These are phyloP conservation scores for Vigna unguiculata DNA, from an alignment of 306 rosid species.

Conservation along the genomic window DNA sequence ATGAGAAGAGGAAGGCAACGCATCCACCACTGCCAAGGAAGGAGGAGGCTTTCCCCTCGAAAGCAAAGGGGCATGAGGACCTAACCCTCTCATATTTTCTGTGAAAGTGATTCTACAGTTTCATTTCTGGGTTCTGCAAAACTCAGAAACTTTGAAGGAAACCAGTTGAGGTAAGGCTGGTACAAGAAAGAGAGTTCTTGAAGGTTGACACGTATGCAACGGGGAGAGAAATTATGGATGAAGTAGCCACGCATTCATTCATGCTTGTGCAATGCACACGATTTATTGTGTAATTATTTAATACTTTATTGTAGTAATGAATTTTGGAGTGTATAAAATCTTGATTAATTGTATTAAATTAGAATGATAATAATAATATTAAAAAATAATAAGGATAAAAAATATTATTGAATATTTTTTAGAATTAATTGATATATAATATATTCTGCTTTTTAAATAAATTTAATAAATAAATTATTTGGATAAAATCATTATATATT, in stretches of 20 bases:
- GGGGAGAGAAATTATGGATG: neutral
- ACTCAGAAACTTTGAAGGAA: conserved; percentile 23
- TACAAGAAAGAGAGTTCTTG: conserved; percentile 26
- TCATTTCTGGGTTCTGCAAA: conserved; percentile 52
- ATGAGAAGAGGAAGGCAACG: conserved; percentile 61
- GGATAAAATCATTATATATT: too few species aligned
- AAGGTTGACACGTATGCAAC: conserved; percentile 60
- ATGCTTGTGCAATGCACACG: neutral
- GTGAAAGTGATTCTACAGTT: conserved; percentile 45
- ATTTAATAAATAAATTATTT: too few species aligned
- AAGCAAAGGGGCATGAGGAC: conserved; percentile 60
- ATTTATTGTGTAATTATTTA: too few species aligned
- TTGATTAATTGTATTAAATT: too few species aligned
- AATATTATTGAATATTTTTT: too few species aligned
- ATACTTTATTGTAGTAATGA: too few species aligned
- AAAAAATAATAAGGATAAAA: too few species aligned
- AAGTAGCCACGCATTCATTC: neutral
- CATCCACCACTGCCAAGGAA: conserved; percentile 56
- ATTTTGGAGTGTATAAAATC: too few species aligned
- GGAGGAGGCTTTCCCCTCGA: conserved; percentile 76
- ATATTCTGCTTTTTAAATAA: too few species aligned
- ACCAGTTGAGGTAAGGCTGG: conserved; percentile 20
- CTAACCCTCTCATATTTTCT: conserved; percentile 69
- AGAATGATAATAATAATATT: too few species aligned
- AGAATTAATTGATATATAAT: too few species aligned